Base-by-base conservation (phyloP, 345 rosid species). In the Eutrema yunnanense region DNA sequence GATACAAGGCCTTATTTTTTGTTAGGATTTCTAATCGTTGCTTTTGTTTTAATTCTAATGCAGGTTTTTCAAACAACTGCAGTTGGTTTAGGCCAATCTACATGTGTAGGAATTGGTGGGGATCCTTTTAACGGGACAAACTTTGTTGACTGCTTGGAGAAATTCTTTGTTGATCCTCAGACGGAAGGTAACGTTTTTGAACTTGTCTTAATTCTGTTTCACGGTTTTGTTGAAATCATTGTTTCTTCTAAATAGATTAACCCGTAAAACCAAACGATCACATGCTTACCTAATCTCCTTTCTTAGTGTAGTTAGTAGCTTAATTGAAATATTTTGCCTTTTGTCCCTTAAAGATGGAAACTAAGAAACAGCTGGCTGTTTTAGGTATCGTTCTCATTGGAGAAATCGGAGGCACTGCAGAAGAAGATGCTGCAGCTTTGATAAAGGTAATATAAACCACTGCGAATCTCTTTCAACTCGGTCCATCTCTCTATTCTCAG, bases 71-170 rank as follows among this genome's bases (percentile, higher is more conserved):
- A 95, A 92, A 95, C 99, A 72, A 92, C 93, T 64, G 88, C 84
- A 43, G 97, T 95, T 65, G 97, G 97, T 72, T 86, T 95, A 53
- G 99, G 99, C 63, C 97, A 92, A 58, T 92, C 98, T 42, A 92
- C 96, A 27, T 92, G 98, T 75, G 98, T 92, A 19, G 98, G 98
- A 62, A 95, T 95, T 33, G 97, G 99, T 32, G 97, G 97, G 6
- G 99, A 95, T 84, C 99, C 97, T 58, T 95, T 92, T 76, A 95
- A 95, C 61, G 99, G 97, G 16, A 95, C 99, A 47, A 92, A 92
- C 80, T 95, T 95, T 76, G 93, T 95, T 41, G 97, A 95, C 73
- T 95, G 99, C 83, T 71, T 89, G 6, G 73, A 36, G 74, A 95
- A 82, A 69, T 95, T 95, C 72, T 82, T 95, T 56, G 87, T 73